Evolutionary conservation across 345 rosid species (phyloP).

Genomic region (Mangifera indica): DNA sequence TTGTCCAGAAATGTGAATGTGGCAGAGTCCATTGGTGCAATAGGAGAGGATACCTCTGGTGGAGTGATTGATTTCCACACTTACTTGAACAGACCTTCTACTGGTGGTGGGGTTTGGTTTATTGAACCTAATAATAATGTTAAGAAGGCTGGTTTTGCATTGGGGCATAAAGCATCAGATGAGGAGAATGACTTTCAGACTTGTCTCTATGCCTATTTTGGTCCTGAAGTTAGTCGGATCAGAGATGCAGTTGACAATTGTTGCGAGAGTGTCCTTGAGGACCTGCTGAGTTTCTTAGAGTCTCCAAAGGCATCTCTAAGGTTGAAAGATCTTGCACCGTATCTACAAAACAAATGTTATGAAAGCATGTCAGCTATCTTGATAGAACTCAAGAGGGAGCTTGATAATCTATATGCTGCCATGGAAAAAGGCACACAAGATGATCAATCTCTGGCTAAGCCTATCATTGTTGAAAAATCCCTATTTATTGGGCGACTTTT

Average conservation of each 20-base stretch:
- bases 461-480: constrained; percentile 76
- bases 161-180: constrained; percentile 44
- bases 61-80: constrained; percentile 68
- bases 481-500: constrained; percentile 90
- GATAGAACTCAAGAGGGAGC: constrained; percentile 59
- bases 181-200: constrained; percentile 73
- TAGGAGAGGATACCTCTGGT: constrained; percentile 42
- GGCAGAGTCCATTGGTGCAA: constrained; percentile 46
- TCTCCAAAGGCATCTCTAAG: constrained; percentile 87
- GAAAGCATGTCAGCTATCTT: constrained; percentile 68
- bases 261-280: constrained; percentile 74
- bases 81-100: constrained; percentile 76
- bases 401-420: constrained; percentile 55
- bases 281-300: constrained; percentile 83
- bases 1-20: constrained; percentile 55
- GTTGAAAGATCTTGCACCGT: constrained; percentile 73
- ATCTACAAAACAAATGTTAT: constrained; percentile 78
- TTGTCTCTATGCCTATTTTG: constrained; percentile 83
- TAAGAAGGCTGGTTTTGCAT: constrained; percentile 47
- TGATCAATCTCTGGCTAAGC: constrained; percentile 40
- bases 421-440: constrained; percentile 44
- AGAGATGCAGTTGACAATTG: constrained; percentile 81
- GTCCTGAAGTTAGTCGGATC: constrained; percentile 80
- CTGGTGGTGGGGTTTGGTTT: constrained; percentile 97
- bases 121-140: constrained; percentile 53